phyloP scores from a whole-genome alignment of 1,284 basidiomycete species.

The Cryptococcus neoformans region DNA sequence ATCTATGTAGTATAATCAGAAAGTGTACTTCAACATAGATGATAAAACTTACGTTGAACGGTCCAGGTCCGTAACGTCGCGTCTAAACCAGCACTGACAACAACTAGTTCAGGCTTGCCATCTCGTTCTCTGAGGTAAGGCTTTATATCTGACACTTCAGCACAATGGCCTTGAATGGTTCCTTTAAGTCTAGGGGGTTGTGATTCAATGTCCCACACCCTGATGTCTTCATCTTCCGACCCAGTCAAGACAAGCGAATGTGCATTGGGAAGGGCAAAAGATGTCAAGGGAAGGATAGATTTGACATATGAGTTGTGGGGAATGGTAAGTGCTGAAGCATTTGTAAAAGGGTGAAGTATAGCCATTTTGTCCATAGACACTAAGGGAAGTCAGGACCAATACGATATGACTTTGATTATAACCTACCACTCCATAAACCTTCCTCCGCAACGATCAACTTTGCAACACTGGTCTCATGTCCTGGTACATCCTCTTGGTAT shows the following conservation, averaged over 20 bases:
- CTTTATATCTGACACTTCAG: conserved; percentile 70
- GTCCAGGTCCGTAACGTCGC: conserved; percentile 80
- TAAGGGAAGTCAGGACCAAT: conserved; percentile 36
- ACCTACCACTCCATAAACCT: conserved; percentile 78
- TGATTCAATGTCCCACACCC: conserved; percentile 56
- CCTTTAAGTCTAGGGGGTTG: conserved; percentile 51
- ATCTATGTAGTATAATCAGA: conserved; percentile 19
- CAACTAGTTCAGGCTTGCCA: conserved; percentile 63
- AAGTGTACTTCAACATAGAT: conserved; percentile 1
- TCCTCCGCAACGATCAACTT: conserved; percentile 63
- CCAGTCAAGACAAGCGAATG: conserved; percentile 74
- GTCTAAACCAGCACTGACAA: conserved; percentile 74
- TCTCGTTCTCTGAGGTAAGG: conserved; percentile 62
- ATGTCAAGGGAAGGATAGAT: conserved; percentile 64
- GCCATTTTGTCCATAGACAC: conserved; percentile 84
- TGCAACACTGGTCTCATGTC: conserved; percentile 54
- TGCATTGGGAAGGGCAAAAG: conserved; percentile 55
- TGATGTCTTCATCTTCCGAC: conserved; percentile 69
- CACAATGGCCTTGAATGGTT: conserved; percentile 77
- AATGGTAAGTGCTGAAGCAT: conserved; percentile 53
- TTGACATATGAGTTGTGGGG: conserved; percentile 66
- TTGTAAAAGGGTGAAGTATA: conserved; percentile 55
- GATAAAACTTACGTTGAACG: conserved; percentile 58
- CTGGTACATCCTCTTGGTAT: conserved; percentile 25
- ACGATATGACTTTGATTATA: background rate